Base-by-base conservation (phyloP, 2,329 filamentous ascomycete genomes). In the Alternaria ethzedia region DNA sequence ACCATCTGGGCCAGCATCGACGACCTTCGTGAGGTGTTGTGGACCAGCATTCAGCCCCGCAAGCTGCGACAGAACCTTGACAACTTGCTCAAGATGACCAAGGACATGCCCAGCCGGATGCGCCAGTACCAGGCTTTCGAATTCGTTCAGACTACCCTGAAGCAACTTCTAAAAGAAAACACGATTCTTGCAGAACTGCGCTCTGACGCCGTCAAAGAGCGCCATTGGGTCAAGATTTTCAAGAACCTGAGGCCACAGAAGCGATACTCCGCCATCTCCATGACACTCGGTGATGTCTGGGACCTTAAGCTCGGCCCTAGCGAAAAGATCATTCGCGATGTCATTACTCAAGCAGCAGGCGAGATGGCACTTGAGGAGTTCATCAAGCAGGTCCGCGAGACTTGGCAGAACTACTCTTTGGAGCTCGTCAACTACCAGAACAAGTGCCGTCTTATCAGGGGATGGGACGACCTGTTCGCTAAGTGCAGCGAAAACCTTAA, bases 61-160 rank as follows among this genome's bases (percentile, higher is more conserved):
- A 99, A 98, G 82, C 89, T 99, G 62, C 89, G 96, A 41, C 88
- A 92, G 71, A 92, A 93, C 66, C 90, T 99, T 54, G 95, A 99
- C 75, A 90, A 91, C 51, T 87, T 98, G 57, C 93, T 98, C 79
- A 97, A 97, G 84, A 97, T 97, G 87, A 98, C 94, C 36, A 98
- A 97, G 82, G 95, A 98, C 67, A 98, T 99, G 96, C 96, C 96
- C 0, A 97, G 94, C 81, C 90, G 96, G 63, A 98, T 99, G 95
- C 90, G 96, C 64, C 96, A 99, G 77, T 99, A 99, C 80, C 95
- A 96, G 71, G 96, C 96, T n/a, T 99, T 99, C 78, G 96, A 99
- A 80, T 95, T 99, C 76, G 94, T 99, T 43, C 96, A 99, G 78
- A 93, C 89, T 67, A 92, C 96, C 28, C 87, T 99, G 44, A 91